Evolutionary conservation across 306 rosid species (phyloP).

Genomic region (Corylus americana): DNA sequence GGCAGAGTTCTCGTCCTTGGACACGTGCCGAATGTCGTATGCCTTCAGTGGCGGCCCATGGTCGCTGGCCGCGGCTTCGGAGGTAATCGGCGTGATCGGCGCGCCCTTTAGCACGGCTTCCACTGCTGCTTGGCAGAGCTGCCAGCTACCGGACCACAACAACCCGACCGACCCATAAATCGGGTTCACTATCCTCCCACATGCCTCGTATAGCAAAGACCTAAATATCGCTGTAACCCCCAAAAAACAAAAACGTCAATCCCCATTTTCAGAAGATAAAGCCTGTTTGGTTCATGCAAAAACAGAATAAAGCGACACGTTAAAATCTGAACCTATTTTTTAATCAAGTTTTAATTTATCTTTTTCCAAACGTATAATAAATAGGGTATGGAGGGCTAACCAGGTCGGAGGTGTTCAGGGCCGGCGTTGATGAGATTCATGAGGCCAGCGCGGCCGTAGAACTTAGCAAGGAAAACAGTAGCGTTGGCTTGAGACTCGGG

Average conservation of each 20-base stretch:
- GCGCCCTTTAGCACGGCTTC: constrained; percentile 86
- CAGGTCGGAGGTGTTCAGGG: constrained; percentile 93
- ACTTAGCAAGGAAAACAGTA: constrained; percentile 91
- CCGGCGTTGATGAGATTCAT: constrained; percentile 97
- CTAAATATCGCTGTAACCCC: constrained; percentile 70
- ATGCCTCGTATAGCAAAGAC: constrained; percentile 85
- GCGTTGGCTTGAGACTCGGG: constrained; percentile 97
- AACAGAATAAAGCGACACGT: neutral
- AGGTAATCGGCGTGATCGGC: constrained; percentile 79
- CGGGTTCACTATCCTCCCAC: constrained; percentile 93
- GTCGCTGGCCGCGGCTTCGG: constrained; percentile 69
- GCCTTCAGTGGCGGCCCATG: constrained; percentile 89
- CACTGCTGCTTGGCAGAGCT: constrained; percentile 89
- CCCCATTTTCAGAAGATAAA: neutral
- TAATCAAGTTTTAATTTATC: neutral
- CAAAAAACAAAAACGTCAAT: neutral
- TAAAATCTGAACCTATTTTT: neutral
- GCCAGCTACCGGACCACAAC: constrained; percentile 98
- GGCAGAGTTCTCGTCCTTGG: constrained; percentile 82
- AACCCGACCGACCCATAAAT: constrained; percentile 95
- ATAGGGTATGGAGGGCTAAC: constrained; percentile 25
- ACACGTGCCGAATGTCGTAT: constrained; percentile 87
- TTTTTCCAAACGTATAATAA: neutral
- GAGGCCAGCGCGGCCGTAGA: constrained; percentile 96
- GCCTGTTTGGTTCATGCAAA: constrained; percentile 3